These are phyloP conservation scores for Salix exigua DNA, from an alignment of 345 rosid species.

Conservation along the genomic window DNA sequence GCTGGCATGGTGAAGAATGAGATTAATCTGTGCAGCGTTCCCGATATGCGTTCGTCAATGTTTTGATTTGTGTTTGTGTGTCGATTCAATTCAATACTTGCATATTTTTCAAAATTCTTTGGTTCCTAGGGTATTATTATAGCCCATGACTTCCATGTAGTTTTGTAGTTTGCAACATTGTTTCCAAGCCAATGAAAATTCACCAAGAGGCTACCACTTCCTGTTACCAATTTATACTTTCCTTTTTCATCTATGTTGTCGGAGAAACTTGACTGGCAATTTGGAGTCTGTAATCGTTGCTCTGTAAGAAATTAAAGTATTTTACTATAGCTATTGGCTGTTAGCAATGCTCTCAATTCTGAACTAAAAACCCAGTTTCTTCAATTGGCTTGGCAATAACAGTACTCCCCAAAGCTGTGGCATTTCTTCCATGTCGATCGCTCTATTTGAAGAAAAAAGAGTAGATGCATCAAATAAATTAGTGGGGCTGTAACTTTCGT, in stretches of 20 bases:
- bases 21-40: constrained; percentile 11
- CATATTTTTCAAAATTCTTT: constrained; percentile 30
- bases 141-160: constrained; percentile 17
- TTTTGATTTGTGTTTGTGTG: constrained; percentile 23
- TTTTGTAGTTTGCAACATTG: constrained; percentile 18
- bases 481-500: neutral
- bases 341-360: neutral
- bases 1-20: constrained; percentile 14
- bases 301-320: neutral
- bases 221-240: neutral
- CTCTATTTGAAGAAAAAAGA: neutral
- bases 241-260: neutral
- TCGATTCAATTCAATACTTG: neutral
- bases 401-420: neutral
- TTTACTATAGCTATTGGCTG: neutral
- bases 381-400: neutral
- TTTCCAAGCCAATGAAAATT: constrained; percentile 12
- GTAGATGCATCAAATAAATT: neutral
- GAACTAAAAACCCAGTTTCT: neutral
- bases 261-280: neutral
- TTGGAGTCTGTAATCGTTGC: neutral
- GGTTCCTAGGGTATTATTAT: constrained; percentile 17
- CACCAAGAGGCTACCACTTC: neutral
- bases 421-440: neutral
- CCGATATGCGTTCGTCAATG: constrained; percentile 9